These are phyloP conservation scores for Cercospora citrullina DNA, from an alignment of 2,329 filamentous ascomycete species.

Conservation along the genomic window DNA sequence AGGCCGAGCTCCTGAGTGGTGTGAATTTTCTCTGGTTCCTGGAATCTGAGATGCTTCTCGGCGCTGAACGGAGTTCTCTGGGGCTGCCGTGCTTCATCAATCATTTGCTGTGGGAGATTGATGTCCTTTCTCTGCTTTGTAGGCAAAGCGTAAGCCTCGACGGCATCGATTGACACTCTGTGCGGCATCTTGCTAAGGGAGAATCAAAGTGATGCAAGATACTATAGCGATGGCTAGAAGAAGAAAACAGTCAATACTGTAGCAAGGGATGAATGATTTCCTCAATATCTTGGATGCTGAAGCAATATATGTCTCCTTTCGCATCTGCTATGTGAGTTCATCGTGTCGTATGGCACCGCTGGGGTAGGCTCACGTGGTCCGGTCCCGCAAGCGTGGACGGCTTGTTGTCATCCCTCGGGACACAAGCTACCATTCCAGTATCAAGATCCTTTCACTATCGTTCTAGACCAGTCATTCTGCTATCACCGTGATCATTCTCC, in stretches of 20 bases:
- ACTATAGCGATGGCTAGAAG: not conserved
- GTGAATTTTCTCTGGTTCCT: constrained; percentile 4
- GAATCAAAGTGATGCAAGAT: not conserved
- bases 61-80: not conserved
- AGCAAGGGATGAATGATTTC: not conserved
- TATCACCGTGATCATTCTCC: not conserved
- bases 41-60: not conserved
- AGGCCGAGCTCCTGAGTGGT: constrained; percentile 10
- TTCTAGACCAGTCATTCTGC: not conserved
- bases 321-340: not conserved
- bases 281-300: not conserved
- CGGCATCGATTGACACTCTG: not conserved
- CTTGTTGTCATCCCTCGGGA: not conserved
- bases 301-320: not conserved
- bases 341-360: not conserved
- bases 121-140: not conserved
- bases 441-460: not conserved
- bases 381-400: not conserved
- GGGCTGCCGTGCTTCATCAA: not conserved
- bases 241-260: not conserved
- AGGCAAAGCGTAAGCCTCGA: not conserved
- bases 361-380: not conserved
- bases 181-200: not conserved
- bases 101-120: not conserved
- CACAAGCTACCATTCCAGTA: constrained; percentile 6